Evolutionary conservation across 2,329 filamentous ascomycete genomes (phyloP).

Genomic region (Cadophora luteo-olivacea): DNA sequence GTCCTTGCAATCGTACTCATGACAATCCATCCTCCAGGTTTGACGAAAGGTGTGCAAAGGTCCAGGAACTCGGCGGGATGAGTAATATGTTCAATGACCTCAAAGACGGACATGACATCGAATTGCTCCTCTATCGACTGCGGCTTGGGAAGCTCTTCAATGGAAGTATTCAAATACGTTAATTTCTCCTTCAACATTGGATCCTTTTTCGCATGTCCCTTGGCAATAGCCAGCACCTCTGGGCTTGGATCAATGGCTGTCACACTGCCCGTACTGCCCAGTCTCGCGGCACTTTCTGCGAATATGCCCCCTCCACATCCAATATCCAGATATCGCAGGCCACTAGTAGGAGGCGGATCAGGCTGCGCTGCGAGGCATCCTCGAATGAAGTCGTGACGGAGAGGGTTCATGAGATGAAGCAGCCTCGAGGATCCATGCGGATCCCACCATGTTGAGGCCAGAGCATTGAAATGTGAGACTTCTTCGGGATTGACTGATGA

Average conservation of each 20-base stretch:
- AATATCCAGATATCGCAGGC: conserved; percentile 82
- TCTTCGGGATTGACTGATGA: conserved; percentile 87
- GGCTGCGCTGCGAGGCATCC: conserved; percentile 68
- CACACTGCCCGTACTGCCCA: conserved; percentile 67
- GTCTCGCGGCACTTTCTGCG: conserved; percentile 81
- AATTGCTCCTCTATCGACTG: conserved; percentile 55
- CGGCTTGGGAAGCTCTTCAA: conserved; percentile 70
- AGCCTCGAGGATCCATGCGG: conserved; percentile 89
- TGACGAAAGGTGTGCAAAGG: conserved; percentile 75
- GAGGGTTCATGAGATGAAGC: conserved; percentile 96
- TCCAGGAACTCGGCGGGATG: conserved; percentile 77
- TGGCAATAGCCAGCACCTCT: conserved; percentile 76
- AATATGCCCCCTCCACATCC: conserved; percentile 98
- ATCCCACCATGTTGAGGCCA: conserved; percentile 97
- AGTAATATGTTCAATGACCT: conserved; percentile 93
- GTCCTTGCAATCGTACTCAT: conserved; percentile 92
- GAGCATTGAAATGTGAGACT: conserved; percentile 91
- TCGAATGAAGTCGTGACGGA: conserved; percentile 90
- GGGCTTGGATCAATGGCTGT: conserved; percentile 81
- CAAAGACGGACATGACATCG: conserved; percentile 88
- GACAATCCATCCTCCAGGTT: conserved; percentile 91
- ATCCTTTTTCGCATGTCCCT: conserved; percentile 76
- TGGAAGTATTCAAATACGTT: conserved; percentile 75
- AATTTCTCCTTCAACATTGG: conserved; percentile 70
- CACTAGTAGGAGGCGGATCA: conserved; percentile 48